Base-by-base conservation (phyloP, 345 rosid genomes). In the Arabis hirsuta region DNA sequence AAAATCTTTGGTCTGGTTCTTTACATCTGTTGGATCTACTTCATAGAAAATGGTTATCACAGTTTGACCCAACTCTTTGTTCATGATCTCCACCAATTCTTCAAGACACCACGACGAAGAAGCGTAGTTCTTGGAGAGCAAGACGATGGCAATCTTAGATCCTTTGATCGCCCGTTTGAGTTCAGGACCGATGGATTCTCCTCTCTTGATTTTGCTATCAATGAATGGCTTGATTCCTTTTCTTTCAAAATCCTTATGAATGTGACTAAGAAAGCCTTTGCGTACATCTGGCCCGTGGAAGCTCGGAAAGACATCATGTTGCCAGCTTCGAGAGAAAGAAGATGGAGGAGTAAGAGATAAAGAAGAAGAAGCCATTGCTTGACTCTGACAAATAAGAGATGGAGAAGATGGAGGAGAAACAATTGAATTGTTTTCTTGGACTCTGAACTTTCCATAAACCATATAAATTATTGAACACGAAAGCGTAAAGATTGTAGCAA, bases 41-140 rank as follows among this genome's bases (percentile, higher is more conserved):
- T 27, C 29, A 27, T 55, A 34, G 42, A 55, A 55, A 31, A 55
- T 5, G 10, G 42, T 12, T 5, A 60, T 20, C 26, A 60, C 48
- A 2, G 3, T 60, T 20, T 19, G 47, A 13, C 26, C 22, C 9
- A 6, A n/a, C 7, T n/a, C 50, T n/a, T 45, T 14, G 31, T 22
- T 44, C 44, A 38, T 19, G 12, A 60, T 60, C 65, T 39, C 38
- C 31, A 39, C 12, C n/a, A 60, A 26, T 22, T 60, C 65, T 4
- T 60, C 29, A 12, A 60, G n/a, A n/a, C 65, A 60, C 31, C 65
- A 60, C 7, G 6, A 3, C 1, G 65, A 38, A 14, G 47, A n/a
- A 38, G 38, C 29, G 4, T 27, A 27, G 29, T 27, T 27, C 29
- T 27, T 27, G 4, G 29, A 27, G 29, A 27, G 29, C 1, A 60